Conservation (phyloP, 2,329 filamentous ascomycete species). For the Ophiostoma australiae region DNA sequence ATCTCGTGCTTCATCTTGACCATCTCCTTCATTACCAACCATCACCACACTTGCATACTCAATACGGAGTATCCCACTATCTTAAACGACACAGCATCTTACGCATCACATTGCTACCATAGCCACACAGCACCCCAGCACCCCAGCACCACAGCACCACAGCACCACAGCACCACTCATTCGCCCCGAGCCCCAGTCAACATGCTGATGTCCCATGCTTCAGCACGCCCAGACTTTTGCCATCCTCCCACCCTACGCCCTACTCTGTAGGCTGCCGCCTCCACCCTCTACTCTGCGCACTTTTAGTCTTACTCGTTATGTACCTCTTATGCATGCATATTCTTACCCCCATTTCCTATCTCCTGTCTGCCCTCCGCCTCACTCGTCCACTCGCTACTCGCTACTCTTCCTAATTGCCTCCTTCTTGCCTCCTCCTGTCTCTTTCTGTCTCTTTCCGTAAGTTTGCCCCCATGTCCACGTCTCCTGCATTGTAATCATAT, state of each 20-base stretch:
- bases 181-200: not conserved
- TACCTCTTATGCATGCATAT: not conserved
- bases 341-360: not conserved
- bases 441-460: not conserved
- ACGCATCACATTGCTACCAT: slow-evolving; percentile 1
- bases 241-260: slow-evolving; percentile 3
- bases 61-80: not conserved
- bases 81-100: not conserved
- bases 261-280: not conserved
- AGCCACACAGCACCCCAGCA: no score
- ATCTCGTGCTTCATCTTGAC: not conserved
- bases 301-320: not conserved
- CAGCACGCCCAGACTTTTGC: not conserved
- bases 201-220: not conserved
- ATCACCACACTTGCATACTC: not conserved
- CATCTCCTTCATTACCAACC: not conserved
- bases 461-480: slow-evolving; percentile 3
- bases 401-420: not conserved
- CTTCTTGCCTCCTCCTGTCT: slow-evolving; percentile 8
- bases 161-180: not conserved
- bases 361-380: not conserved
- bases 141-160: not conserved
- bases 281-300: not conserved
- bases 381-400: not conserved
- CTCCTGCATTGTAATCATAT: not conserved